Base-by-base conservation (phyloP, 2,329 filamentous ascomycete genomes). In the Microcera coccophila region DNA sequence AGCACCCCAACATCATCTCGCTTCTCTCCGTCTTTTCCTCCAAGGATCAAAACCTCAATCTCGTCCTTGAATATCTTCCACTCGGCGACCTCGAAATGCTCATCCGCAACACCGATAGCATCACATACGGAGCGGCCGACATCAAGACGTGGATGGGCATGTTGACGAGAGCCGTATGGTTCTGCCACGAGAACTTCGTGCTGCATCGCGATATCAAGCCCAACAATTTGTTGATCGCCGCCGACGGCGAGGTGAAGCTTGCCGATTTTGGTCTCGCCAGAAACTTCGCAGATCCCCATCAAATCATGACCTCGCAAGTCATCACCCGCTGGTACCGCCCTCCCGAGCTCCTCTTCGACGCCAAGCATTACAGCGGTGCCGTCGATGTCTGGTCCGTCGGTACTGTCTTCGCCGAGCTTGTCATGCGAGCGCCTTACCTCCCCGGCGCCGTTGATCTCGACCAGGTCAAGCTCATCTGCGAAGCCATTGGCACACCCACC, bases 101-200 rank as follows among this genome's bases (percentile, higher is more conserved):
- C 45, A 95, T 95, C 64, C 87, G 88, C 64, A 90, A 97, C 67
- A 82, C 79, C 21, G 78, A 84, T 35, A 73, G 73, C 41, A 84
- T 96, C 36, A 81, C 82, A 41, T 97, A 97, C 65, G 87, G 87
- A 48, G 80, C 82, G 10, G 86, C 87, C 15, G 93, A 98, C 65
- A 90, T 97, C 66, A 98, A 98, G 66, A 86, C 90, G 14, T 98
- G 93, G 93, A 95, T 96, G 84, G 87, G 87, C 50, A 97, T 97
- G 93, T 78, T 97, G n/a, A 80, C 79, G 20, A 83, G 91, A 32
- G 93, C 87, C 19, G 82, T 97, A 20, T 95, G 89, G 84, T 98
- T 95, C 73, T 97, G 93, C 67, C 93, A 98, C 67, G 87, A 90
- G 62, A 94, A 93, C 65, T 91, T 85, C 58, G 81, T 98, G 15